Conservation (phyloP, 139 green algal species). For the Closterium sp. region DNA sequence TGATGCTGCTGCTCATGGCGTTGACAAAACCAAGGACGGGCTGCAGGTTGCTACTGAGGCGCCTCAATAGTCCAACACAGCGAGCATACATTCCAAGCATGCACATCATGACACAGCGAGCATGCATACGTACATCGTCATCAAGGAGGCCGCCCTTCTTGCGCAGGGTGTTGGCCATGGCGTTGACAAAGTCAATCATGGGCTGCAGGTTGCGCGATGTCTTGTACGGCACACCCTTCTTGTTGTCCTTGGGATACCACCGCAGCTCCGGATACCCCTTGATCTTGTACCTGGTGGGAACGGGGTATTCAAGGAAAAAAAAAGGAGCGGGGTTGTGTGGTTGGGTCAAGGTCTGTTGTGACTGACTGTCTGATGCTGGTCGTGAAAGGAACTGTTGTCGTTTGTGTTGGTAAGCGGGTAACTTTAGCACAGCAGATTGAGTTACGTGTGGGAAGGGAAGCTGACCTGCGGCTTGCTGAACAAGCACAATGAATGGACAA, state of each 20-base stretch:
- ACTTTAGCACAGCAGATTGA: too few relatives aligned
- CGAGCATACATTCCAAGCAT: too few relatives aligned
- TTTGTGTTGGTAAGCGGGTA: too few relatives aligned
- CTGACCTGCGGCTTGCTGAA: too few relatives aligned
- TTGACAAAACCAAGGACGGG: background rate
- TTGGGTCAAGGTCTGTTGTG: too few relatives aligned
- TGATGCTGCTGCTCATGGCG: background rate
- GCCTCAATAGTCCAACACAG: too few relatives aligned
- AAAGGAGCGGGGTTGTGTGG: background rate
- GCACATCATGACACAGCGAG: too few relatives aligned
- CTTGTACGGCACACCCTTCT: background rate
- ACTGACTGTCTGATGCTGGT: too few relatives aligned
- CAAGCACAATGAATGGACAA: too few relatives aligned
- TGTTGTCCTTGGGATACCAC: background rate
- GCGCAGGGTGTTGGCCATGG: background rate
- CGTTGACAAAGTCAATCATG: background rate
- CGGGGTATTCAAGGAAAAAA: background rate
- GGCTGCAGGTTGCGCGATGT: background rate
- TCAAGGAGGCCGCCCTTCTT: background rate
- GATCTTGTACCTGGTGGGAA: background rate
- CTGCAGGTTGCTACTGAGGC: background rate
- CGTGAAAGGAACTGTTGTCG: too few relatives aligned
- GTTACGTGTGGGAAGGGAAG: too few relatives aligned
- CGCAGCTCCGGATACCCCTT: background rate
- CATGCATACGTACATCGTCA: background rate